phyloP scores from a whole-genome alignment of 208 protist genomes.

The Crithidia mellificae region DNA sequence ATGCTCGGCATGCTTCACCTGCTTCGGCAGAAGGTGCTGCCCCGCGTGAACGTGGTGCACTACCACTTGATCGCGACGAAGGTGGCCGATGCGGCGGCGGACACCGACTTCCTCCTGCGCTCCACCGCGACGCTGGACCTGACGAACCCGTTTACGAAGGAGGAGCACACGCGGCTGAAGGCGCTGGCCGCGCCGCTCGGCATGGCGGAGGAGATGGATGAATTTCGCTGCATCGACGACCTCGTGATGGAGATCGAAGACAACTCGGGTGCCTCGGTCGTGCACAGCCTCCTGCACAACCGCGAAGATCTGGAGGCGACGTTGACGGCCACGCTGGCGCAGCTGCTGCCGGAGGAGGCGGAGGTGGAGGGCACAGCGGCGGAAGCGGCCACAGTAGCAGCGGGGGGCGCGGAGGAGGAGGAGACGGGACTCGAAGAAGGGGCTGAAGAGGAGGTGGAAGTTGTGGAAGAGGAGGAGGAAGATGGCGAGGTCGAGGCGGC shows the following conservation, averaged over 20 bases:
- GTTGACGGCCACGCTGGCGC: slow-evolving; percentile 79
- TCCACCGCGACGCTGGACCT: slow-evolving; percentile 68
- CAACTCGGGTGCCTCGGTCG: slow-evolving; percentile 51
- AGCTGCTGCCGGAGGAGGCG: slow-evolving; percentile 77
- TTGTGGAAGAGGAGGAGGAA: slow-evolving; percentile 21
- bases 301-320: slow-evolving; percentile 81
- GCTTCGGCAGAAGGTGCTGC: slow-evolving; percentile 54
- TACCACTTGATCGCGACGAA: slow-evolving; percentile 83
- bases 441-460: slow-evolving; percentile 21
- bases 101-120: slow-evolving; percentile 29
- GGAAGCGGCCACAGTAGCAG: too few relatives aligned
- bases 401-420: slow-evolving; percentile 15
- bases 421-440: slow-evolving; percentile 14
- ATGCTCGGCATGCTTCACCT: slow-evolving; percentile 81
- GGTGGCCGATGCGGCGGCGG: slow-evolving; percentile 34
- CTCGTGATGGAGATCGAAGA: slow-evolving; percentile 69
- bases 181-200: slow-evolving; percentile 72
- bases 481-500: slow-evolving; percentile 11
- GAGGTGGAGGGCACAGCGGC: too few relatives aligned
- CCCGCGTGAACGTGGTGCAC: slow-evolving; percentile 73
- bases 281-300: slow-evolving; percentile 77
- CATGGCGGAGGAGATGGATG: slow-evolving; percentile 54
- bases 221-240: slow-evolving; percentile 70
- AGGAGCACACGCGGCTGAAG: slow-evolving; percentile 52
- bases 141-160: slow-evolving; percentile 58